Conservation (phyloP, 2,329 filamentous ascomycete species). For the Aspergillus brasiliensis region DNA sequence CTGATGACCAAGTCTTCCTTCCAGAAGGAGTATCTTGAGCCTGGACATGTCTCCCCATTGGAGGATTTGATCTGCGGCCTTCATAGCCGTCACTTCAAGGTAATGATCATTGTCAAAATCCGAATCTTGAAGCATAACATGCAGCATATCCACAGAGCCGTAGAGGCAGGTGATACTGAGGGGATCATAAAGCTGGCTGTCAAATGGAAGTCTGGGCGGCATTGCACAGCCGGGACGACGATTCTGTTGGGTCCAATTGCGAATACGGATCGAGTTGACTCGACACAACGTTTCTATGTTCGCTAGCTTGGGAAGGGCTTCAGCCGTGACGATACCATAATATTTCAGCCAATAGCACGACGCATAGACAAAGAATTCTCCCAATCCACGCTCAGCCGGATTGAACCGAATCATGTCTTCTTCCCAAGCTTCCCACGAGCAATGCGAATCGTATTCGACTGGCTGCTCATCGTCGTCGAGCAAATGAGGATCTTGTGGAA, state of each 20-base stretch:
- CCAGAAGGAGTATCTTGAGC: conserved; percentile 22
- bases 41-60: conserved; percentile 29
- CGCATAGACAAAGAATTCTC: conserved; percentile 39
- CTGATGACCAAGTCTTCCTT: conserved; percentile 19
- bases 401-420: conserved; percentile 31
- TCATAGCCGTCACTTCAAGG: conserved; percentile 17
- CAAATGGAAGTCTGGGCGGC: conserved; percentile 34
- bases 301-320: conserved; percentile 17
- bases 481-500: conserved; percentile 27
- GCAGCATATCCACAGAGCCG: conserved; percentile 35
- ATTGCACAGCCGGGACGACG: conserved; percentile 34
- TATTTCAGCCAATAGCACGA: conserved; percentile 41
- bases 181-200: conserved; percentile 36
- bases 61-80: conserved; percentile 31
- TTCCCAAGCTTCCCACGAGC: conserved; percentile 36
- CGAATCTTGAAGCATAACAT: conserved; percentile 28
- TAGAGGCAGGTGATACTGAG: conserved; percentile 39
- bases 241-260: conserved; percentile 38
- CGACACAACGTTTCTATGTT: conserved; percentile 13
- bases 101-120: conserved; percentile 19
- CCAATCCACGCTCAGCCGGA: conserved; percentile 28
- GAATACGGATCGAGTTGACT: conserved; percentile 30
- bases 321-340: conserved; percentile 24
- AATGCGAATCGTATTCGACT: conserved; percentile 22
- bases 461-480: conserved; percentile 25